These are phyloP conservation scores for Pleurostoma richardsiae DNA, from an alignment of 2,329 filamentous ascomycete genomes.

Conservation along the genomic window DNA sequence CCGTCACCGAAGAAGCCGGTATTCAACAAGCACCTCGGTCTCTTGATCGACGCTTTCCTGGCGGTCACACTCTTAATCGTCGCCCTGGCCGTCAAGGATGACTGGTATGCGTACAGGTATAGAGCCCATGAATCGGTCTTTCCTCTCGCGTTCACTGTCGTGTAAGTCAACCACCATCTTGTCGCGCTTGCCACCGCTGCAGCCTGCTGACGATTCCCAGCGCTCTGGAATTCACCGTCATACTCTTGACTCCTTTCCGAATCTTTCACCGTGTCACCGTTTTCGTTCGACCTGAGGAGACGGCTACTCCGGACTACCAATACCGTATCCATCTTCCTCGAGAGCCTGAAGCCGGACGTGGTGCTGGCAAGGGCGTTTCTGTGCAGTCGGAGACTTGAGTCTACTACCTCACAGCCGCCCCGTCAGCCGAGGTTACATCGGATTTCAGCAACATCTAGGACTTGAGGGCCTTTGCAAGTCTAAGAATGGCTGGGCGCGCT, in stretches of 20 bases:
- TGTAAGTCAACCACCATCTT: slow-evolving; percentile 7
- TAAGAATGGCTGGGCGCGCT: no score
- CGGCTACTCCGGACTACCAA: not conserved
- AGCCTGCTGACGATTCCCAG: not conserved
- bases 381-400: not conserved
- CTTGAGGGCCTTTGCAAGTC: no score
- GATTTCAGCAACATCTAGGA: no score
- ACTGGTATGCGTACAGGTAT: not conserved
- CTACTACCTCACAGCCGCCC: no score
- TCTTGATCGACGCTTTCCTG: no score
- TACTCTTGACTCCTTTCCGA: not conserved
- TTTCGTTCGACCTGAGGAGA: not conserved
- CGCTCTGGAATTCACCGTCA: not conserved
- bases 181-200: slow-evolving; percentile 3
- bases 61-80: not conserved
- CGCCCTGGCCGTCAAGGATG: not conserved
- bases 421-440: no score
- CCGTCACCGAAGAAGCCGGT: no score
- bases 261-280: not conserved
- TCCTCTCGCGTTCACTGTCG: not conserved
- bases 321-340: not conserved
- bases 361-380: not conserved
- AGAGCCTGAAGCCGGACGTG: not conserved
- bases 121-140: not conserved
- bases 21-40: no score